These are phyloP conservation scores for Populus pruinosa DNA, from an alignment of 345 rosid genomes.

Conservation along the genomic window DNA sequence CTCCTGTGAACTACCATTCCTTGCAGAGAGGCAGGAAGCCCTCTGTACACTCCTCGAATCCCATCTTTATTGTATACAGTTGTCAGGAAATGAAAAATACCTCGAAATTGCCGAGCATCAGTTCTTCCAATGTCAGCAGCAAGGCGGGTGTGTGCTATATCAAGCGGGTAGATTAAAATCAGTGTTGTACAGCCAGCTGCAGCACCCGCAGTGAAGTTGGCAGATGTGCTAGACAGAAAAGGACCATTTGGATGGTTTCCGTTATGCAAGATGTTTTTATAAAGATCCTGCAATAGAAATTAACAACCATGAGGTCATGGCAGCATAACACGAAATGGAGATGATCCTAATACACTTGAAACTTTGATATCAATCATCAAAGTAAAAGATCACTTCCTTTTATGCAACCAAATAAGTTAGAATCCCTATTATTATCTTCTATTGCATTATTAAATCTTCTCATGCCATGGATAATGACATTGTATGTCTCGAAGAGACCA, in stretches of 20 bases:
- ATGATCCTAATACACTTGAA: not conserved
- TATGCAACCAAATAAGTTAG: not conserved
- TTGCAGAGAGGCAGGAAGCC: slow-evolving; percentile 85
- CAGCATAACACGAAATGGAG: slow-evolving; percentile 4
- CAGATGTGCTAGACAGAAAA: slow-evolving; percentile 59
- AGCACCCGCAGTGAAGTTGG: slow-evolving; percentile 88
- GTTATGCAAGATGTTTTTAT: slow-evolving; percentile 61
- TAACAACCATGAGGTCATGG: not conserved
- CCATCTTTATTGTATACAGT: slow-evolving; percentile 75
- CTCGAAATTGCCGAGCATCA: slow-evolving; percentile 78
- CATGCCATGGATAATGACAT: not conserved
- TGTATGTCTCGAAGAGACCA: not conserved
- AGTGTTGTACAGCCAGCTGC: slow-evolving; percentile 86
- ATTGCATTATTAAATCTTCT: not conserved
- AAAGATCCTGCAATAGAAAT: slow-evolving; percentile 59
- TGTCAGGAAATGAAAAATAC: slow-evolving; percentile 74
- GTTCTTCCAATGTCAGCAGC: slow-evolving; percentile 83
- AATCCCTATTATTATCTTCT: not conserved
- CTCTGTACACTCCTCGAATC: slow-evolving; percentile 74
- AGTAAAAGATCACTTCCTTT: not conserved
- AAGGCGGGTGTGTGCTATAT: slow-evolving; percentile 85
- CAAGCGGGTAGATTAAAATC: slow-evolving; percentile 83
- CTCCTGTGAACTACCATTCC: slow-evolving; percentile 87
- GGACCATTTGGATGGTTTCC: slow-evolving; percentile 43
- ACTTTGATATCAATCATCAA: not conserved